A percentile compares a stretch with the other conserved stretches of the same genome.
phyloP scores from a whole-genome alignment of 371 early-diverging fungal species.

The Massospora cicadina region DNA sequence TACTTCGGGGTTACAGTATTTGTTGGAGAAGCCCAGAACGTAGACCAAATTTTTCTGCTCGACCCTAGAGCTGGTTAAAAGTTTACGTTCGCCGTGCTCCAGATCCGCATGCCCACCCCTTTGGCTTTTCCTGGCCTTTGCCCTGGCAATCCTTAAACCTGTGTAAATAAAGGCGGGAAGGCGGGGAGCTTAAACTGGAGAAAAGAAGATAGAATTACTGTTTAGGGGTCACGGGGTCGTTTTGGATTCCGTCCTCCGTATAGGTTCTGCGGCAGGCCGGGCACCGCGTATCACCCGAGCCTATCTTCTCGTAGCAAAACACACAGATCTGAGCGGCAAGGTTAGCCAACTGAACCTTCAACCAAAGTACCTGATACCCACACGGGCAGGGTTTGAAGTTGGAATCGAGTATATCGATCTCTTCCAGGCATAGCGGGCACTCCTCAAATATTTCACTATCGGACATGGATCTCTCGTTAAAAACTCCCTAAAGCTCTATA shows the following conservation, averaged over 20 bases:
- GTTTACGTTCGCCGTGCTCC: constrained; percentile 65
- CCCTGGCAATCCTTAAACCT: constrained; percentile 23
- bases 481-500: too few species aligned
- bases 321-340: constrained; percentile 72
- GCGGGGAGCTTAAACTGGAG: background rate
- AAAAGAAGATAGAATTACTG: constrained; percentile 35
- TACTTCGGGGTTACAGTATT: constrained; percentile 76
- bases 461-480: too few species aligned
- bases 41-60: constrained; percentile 92
- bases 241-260: constrained; percentile 73
- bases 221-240: constrained; percentile 71
- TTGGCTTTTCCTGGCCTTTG: constrained; percentile 60
- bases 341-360: background rate
- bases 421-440: constrained; percentile 96
- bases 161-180: background rate
- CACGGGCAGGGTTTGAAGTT: constrained; percentile 93
- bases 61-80: constrained; percentile 79
- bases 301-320: constrained; percentile 95
- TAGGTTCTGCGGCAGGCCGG: constrained; percentile 81
- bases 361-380: constrained; percentile 91
- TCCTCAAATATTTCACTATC: constrained; percentile 25
- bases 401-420: constrained; percentile 83
- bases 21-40: constrained; percentile 76
- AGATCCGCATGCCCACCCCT: constrained; percentile 79
- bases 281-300: constrained; percentile 71